Base-by-base conservation (phyloP, 371 early-diverging fungal species). In the Actinomortierella ambigua region DNA sequence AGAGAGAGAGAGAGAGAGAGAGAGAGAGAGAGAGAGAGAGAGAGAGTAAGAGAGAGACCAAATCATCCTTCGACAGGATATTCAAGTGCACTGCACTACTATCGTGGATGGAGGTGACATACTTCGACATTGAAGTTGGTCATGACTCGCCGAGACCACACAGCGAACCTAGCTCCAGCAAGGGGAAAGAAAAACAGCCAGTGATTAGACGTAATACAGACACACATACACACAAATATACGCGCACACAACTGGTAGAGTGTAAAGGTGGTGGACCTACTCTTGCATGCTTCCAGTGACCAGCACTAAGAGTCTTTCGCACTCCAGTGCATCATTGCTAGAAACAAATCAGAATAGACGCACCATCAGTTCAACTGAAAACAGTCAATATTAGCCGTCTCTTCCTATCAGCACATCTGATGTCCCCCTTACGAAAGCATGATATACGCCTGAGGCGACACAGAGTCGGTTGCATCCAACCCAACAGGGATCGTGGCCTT, bases 131-230 rank as follows among this genome's bases (percentile, higher is more conserved):
- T 48, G 41, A 39, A 26, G 40, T 69, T 69, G 28, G 52, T 48
- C 1, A 69, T 9, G 24, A 69, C n/a, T 48, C 70, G 55, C 13
- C 70, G 70, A 28, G 70, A 69, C 70, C 70, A 69, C 1, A 50
- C 1, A 2, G 61, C 69, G 0, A 69, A 50, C 2, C 69, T 69
- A 54, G n/a, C 18, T 4, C 24, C n/a, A 13, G 3, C 14, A 27
- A 26, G 34, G 11, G 1, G 22, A n/a, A n/a, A n/a, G n/a, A n/a
- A n/a, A n/a, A n/a, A n/a, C n/a, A n/a, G n/a, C n/a, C n/a, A n/a
- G n/a, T n/a, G n/a, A n/a, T n/a, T n/a, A n/a, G n/a, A n/a, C n/a
- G n/a, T n/a, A n/a, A n/a, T n/a, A n/a, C n/a, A n/a, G n/a, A n/a
- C n/a, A n/a, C n/a, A n/a, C n/a, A n/a, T n/a, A n/a, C n/a, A n/a